Percentiles rank a stretch among this genome's conserved stretches.
phyloP scores from a whole-genome alignment of 148 eudicot species.

The Rhododendron vialii region DNA sequence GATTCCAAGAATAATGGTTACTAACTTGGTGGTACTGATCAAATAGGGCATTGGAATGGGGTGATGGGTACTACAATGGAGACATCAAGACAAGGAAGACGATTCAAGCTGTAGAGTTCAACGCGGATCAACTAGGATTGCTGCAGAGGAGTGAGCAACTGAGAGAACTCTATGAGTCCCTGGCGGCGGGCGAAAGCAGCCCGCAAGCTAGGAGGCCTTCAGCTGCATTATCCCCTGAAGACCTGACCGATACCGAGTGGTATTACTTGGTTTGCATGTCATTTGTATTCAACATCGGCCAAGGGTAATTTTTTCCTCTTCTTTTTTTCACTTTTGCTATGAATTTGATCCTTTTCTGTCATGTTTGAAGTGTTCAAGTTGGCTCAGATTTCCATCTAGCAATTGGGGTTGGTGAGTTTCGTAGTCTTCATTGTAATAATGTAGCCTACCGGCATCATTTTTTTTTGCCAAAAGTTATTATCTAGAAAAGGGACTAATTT shows the following conservation, averaged over 20 bases:
- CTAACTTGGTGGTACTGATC: neutral
- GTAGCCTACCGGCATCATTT: neutral
- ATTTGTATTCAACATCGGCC: slow-evolving; percentile 40
- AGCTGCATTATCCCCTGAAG: slow-evolving; percentile 72
- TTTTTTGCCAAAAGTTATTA: neutral
- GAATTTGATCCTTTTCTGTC: neutral
- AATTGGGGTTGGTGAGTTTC: neutral
- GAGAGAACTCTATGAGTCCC: slow-evolving; percentile 56
- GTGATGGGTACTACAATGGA: slow-evolving; percentile 79
- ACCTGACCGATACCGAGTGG: slow-evolving; percentile 67
- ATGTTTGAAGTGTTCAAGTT: neutral
- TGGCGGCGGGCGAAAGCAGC: slow-evolving; percentile 35
- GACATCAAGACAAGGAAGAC: slow-evolving; percentile 82
- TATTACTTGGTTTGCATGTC: slow-evolving; percentile 77
- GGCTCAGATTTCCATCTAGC: neutral
- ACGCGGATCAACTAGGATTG: slow-evolving; percentile 40
- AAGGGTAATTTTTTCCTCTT: slow-evolving; percentile 39
- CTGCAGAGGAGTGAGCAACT: slow-evolving; percentile 74
- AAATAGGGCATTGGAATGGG: slow-evolving; percentile 55
- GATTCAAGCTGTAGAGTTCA: slow-evolving; percentile 40
- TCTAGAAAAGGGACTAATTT: neutral
- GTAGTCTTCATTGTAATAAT: neutral
- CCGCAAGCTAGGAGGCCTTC: slow-evolving; percentile 59
- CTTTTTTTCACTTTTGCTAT: neutral
- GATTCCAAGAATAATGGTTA: no score